Percentiles rank a stretch among this genome's conserved stretches.
phyloP scores from a whole-genome alignment of 257 asterid genomes.

The Asclepias syriaca region DNA sequence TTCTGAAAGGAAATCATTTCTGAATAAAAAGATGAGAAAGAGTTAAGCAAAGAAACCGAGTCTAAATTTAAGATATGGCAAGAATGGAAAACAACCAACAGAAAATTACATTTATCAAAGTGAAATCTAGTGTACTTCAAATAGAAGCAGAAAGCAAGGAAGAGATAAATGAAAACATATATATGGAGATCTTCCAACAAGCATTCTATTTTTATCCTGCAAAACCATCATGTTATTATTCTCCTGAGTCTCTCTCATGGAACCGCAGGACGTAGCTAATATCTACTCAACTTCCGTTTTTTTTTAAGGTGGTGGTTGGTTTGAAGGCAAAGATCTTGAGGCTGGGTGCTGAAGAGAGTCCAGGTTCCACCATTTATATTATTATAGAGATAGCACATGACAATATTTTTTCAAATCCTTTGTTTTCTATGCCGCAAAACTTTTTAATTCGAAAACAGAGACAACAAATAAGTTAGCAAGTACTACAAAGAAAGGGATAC shows the following conservation, averaged over 20 bases:
- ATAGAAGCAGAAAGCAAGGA: not conserved
- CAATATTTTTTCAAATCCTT: not conserved
- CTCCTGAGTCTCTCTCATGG: not conserved
- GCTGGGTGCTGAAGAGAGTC: too few species aligned
- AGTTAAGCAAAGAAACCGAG: not conserved
- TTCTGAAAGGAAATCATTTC: slow-evolving; percentile 58
- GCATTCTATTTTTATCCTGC: not conserved
- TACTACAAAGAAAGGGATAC: too few species aligned
- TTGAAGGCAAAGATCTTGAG: not conserved
- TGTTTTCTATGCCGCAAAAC: not conserved
- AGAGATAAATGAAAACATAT: not conserved
- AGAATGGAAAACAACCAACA: not conserved
- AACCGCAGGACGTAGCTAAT: not conserved
- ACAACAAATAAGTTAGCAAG: not conserved
- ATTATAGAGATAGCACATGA: not conserved
- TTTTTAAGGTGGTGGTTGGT: too few species aligned
- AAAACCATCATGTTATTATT: not conserved
- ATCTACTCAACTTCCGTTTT: too few species aligned
- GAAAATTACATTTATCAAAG: not conserved
- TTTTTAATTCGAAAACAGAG: not conserved
- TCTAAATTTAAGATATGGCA: not conserved
- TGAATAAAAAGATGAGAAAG: slow-evolving; percentile 15
- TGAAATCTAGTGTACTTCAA: not conserved
- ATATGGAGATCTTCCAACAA: not conserved
- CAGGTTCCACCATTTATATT: not conserved